These are phyloP conservation scores for Paramarasmius palmivorus DNA, from an alignment of 1,284 basidiomycete species.

Conservation along the genomic window DNA sequence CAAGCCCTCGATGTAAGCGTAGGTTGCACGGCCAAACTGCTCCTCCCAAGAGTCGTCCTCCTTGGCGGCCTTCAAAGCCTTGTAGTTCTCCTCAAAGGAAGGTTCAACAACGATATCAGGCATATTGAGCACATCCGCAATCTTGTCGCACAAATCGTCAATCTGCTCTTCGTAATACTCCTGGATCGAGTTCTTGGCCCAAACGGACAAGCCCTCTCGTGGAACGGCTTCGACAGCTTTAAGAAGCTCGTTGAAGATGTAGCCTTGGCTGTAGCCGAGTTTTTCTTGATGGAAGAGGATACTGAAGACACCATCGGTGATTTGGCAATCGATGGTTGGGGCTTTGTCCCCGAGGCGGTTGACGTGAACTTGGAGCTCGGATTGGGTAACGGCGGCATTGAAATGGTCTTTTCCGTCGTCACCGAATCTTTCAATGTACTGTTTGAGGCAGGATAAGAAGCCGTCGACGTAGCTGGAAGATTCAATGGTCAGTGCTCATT, in stretches of 20 bases:
- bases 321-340: neutral
- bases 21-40: constrained; percentile 23
- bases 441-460: neutral
- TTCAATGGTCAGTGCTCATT: neutral
- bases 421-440: neutral
- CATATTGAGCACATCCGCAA: constrained; percentile 27
- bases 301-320: constrained; percentile 2
- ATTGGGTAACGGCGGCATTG: neutral
- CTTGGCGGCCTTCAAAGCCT: constrained; percentile 20
- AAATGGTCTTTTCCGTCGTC: neutral
- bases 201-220: constrained; percentile 28
- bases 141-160: constrained; percentile 26
- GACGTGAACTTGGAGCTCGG: neutral
- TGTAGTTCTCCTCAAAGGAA: constrained; percentile 35
- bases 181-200: constrained; percentile 31
- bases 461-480: neutral
- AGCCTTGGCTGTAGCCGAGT: constrained; percentile 1
- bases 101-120: constrained; percentile 33
- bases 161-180: constrained; percentile 27
- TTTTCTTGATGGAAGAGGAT: constrained; percentile 3
- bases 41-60: constrained; percentile 25
- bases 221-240: constrained; percentile 20
- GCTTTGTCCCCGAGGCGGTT: constrained; percentile 29
- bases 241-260: neutral
- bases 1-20: constrained; percentile 24